Evolutionary conservation across 1,284 basidiomycete genomes (phyloP), one percentile per base, ranked within the genome.

Genomic region (Ustilago hordei): DNA sequence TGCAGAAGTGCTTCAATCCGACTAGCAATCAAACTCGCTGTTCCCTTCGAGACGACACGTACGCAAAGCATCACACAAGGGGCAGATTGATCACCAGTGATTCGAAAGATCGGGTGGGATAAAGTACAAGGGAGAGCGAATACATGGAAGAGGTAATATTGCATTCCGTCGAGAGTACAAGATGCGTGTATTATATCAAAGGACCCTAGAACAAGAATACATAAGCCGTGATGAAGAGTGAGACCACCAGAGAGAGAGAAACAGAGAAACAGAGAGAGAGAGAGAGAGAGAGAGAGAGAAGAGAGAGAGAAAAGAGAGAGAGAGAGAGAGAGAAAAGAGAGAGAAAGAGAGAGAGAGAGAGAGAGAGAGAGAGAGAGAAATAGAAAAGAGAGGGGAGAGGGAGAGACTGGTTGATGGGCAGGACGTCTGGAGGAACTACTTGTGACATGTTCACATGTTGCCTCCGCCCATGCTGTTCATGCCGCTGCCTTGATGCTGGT

Each of bases 181-280:
- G 56, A 73, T 73, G 56, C 70, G 70, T 73, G 61, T 73, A 68
- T 74, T 39, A 55, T 69, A 74, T 60, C 64, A 61, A 55, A 43
- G 19, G 17, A 56, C 58, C 66, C 63, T 15, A 41, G 23, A 32
- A 57, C 48, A 58, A 59, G 61, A 65, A 56, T 69, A 69, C 65
- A 74, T 41, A 58, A 58, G 62, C 64, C 35, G 39, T 59, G 38
- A 12, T 53, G 31, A n/a, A 43, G 39, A 41, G 6, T 8, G n/a
- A n/a, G 19, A 36, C 34, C 28, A 43, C 36, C 34, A 45, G 28
- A 52, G 41, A 38, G 41, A 38, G 36, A 57, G 50, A 60, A 19
- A 55, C n/a, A 32, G 6, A 47, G n/a, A 23, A 23, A 57, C 34
- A 66, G 48, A 35, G n/a, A 41, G n/a, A 50, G 48, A 54, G 31